Evolutionary conservation across 345 rosid species (phyloP).

Genomic region (Diplotaxis tenuifolia): DNA sequence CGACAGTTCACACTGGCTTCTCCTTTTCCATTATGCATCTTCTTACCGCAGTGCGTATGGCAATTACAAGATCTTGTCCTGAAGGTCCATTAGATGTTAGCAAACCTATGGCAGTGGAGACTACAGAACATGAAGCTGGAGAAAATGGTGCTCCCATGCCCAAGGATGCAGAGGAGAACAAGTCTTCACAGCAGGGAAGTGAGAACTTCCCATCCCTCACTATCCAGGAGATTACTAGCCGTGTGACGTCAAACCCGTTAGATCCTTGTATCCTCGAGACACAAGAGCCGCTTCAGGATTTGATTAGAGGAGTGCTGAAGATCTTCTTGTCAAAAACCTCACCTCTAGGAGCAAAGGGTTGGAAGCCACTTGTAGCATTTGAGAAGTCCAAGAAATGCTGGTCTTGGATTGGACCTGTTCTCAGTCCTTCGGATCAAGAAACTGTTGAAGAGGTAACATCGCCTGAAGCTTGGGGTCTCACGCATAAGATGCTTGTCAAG

Average conservation of each 20-base stretch:
- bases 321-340: constrained; percentile 88
- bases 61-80: constrained; percentile 62
- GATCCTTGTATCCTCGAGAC: constrained; percentile 94
- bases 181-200: constrained; percentile 43
- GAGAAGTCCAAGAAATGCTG: constrained; percentile 82
- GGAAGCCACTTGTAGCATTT: constrained; percentile 85
- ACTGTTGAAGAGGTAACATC: constrained; percentile 81
- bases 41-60: constrained; percentile 90
- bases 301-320: constrained; percentile 92
- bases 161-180: constrained; percentile 45
- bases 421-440: constrained; percentile 59
- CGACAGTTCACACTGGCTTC: constrained; percentile 90
- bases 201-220: constrained; percentile 63
- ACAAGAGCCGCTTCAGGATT: constrained; percentile 95
- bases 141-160: constrained; percentile 44
- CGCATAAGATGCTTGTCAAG: constrained; percentile 94
- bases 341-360: constrained; percentile 93
- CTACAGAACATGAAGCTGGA: constrained; percentile 43
- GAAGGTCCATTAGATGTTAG: constrained; percentile 65
- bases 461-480: constrained; percentile 92
- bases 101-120: constrained; percentile 53
- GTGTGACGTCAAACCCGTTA: constrained; percentile 86
- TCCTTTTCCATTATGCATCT: constrained; percentile 95
- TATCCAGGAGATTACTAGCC: constrained; percentile 86
- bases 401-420: constrained; percentile 88